These are phyloP conservation scores for Ustilago trichophora DNA, from an alignment of 1,284 basidiomycete genomes.

Conservation along the genomic window DNA sequence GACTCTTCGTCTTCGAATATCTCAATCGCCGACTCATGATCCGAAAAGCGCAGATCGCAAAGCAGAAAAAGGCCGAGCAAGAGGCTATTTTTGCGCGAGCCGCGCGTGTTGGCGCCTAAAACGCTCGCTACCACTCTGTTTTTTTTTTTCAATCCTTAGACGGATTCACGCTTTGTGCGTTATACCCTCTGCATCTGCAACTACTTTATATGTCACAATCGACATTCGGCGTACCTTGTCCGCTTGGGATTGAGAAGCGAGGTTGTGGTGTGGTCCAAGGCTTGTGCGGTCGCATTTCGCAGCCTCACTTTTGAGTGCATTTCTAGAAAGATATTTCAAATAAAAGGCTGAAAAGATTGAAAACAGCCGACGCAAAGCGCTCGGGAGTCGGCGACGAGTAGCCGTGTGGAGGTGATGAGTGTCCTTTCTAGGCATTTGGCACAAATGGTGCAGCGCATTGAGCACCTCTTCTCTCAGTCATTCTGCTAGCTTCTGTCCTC, in stretches of 20 bases:
- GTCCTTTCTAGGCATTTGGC: not conserved
- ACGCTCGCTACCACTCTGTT: not conserved
- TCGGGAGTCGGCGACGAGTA: slow-evolving; percentile 5
- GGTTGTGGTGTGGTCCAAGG: no score
- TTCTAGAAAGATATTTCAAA: no score
- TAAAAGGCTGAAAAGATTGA: no score
- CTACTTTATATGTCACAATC: not conserved
- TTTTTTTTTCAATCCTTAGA: no score
- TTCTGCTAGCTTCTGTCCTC: no score
- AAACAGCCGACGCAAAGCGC: no score
- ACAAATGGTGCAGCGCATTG: no score
- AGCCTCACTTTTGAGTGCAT: slow-evolving; percentile 5
- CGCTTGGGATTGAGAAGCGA: no score
- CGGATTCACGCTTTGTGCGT: slow-evolving; percentile 3
- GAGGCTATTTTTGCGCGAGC: slow-evolving; percentile 57
- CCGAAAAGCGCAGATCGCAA: slow-evolving; percentile 53
- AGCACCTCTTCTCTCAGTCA: no score
- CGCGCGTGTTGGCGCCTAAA: slow-evolving; percentile 37
- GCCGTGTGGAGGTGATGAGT: slow-evolving; percentile 19
- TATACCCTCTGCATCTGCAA: slow-evolving; percentile 17
- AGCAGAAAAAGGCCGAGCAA: slow-evolving; percentile 49
- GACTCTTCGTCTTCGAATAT: slow-evolving; percentile 57
- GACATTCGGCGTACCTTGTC: no score
- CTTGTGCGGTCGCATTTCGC: not conserved
- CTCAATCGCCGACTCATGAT: slow-evolving; percentile 57